Evolutionary conservation across 768 basidiomycete species (phyloP).

Genomic region (Suillus brevipes): DNA sequence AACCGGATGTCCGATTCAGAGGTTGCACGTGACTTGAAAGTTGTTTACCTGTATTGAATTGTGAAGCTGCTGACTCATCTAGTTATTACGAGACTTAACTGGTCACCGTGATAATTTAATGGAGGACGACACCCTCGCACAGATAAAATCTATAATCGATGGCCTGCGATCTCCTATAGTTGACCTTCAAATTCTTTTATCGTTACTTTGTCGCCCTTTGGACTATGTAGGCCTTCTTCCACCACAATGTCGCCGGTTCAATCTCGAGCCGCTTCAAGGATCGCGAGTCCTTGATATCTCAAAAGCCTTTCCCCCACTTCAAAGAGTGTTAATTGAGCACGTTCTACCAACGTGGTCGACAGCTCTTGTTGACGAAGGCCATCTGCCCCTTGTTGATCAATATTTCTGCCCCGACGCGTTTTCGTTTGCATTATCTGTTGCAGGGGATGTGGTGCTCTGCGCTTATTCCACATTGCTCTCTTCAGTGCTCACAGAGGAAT

Average conservation of each 20-base stretch:
- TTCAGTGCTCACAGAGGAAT: constrained; percentile 46
- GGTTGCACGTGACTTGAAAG: neutral
- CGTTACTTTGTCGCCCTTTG: constrained; percentile 60
- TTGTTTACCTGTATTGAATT: constrained; percentile 2
- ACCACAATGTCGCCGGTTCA: constrained; percentile 49
- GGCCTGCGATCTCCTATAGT: constrained; percentile 47
- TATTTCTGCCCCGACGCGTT: constrained; percentile 75
- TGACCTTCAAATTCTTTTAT: constrained; percentile 51
- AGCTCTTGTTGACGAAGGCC: constrained; percentile 49
- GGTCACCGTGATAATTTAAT: neutral
- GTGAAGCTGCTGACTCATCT: neutral
- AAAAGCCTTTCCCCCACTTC: constrained; percentile 53
- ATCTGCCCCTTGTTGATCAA: constrained; percentile 51
- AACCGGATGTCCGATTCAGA: neutral
- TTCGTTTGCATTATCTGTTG: constrained; percentile 46
- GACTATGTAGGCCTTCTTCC: constrained; percentile 58
- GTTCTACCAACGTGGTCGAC: constrained; percentile 71
- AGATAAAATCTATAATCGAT: constrained; percentile 42
- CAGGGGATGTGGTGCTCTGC: constrained; percentile 53
- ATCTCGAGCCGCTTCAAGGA: constrained; percentile 37
- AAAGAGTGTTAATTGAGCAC: constrained; percentile 61
- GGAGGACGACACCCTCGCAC: constrained; percentile 9
- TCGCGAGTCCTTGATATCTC: constrained; percentile 21
- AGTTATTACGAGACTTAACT: neutral
- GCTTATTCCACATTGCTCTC: constrained; percentile 69